Evolutionary conservation across 164 flowering plant genomes (phyloP), one percentile per base, ranked within the genome.

Genomic region (Kalanchoe fedtschenkoi): DNA sequence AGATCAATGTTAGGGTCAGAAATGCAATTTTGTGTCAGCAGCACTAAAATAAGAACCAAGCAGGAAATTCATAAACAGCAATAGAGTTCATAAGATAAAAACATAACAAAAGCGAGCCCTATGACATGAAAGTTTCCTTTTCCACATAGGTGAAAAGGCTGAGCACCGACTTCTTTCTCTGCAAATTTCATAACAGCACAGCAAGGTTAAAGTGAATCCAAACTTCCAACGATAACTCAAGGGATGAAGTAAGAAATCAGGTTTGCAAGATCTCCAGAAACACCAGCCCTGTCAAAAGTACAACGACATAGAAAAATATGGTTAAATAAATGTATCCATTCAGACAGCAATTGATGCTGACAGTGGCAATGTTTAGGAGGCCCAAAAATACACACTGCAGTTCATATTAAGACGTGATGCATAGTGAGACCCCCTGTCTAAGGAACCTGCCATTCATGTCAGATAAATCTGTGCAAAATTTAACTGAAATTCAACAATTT

Each of bases 141-240:
- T 7, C 17, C 3, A 17, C 13, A 22, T 30, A 30, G 14, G 56
- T 29, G 37, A 22, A 51, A 58, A 21, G 59, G 34, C 39, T n/a
- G 64, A 66, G 66, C 72, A 65, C 55, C 62, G 66, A 59, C 69
- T 69, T 69, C 54, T 17, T 46, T 81, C 78, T 82, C 97, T 91
- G 98, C 98, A 91, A 83, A 80, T 82, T 73, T 84, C 88, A 89
- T 79, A 87, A 91, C 86, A 91, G 82, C 71, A 89, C 80, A 88
- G 78, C 89, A 88, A 90, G 84, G 87, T 86, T 88, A 86, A 78
- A 82, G 89, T 82, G 87, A 91, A 93, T 88, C 93, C 80, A 88
- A 90, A 90, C 88, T 83, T 88, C 97, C 88, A 90, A 83, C 78
- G 80, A 35, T 30, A 80, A 26, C 32, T 26, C 56, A 51, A 26